These are phyloP conservation scores for Rehmannia glutinosa DNA, from an alignment of 257 asterid genomes.

Conservation along the genomic window DNA sequence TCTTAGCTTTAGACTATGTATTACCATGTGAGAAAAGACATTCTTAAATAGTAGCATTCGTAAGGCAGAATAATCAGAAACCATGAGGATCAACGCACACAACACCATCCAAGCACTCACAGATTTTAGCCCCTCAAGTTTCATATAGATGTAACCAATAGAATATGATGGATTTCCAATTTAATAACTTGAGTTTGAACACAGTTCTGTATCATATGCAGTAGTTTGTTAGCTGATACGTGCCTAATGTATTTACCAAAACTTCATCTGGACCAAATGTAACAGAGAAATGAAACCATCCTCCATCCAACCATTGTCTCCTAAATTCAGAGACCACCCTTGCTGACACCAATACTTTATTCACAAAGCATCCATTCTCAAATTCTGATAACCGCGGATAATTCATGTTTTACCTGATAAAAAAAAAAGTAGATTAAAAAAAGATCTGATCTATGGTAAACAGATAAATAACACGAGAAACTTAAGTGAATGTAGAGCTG, in stretches of 20 bases:
- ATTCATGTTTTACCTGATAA: conserved; percentile 31
- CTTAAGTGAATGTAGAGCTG: not conserved
- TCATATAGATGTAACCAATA: conserved; percentile 64
- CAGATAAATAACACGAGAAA: not conserved
- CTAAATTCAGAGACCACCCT: too few species aligned
- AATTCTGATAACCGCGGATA: conserved; percentile 28
- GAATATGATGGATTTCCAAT: too few species aligned
- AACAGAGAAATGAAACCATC: conserved; percentile 28
- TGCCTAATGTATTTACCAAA: too few species aligned
- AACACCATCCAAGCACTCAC: conserved; percentile 47
- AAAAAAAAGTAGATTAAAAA: not conserved
- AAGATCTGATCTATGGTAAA: not conserved
- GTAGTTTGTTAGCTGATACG: too few species aligned
- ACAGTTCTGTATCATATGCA: too few species aligned
- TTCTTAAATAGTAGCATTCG: not conserved
- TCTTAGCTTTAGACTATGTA: not conserved
- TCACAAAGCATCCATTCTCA: conserved; percentile 36
- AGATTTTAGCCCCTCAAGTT: conserved; percentile 51
- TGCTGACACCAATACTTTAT: too few species aligned
- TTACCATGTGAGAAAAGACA: conserved; percentile 16
- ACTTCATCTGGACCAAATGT: conserved; percentile 40
- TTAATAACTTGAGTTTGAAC: too few species aligned
- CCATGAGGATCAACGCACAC: conserved; percentile 32
- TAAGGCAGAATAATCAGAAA: conserved; percentile 19
- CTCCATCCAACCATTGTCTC: conserved; percentile 24